Evolutionary conservation across 495 filamentous ascomycete species (phyloP).

Genomic region (Lichenothelia convexa): DNA sequence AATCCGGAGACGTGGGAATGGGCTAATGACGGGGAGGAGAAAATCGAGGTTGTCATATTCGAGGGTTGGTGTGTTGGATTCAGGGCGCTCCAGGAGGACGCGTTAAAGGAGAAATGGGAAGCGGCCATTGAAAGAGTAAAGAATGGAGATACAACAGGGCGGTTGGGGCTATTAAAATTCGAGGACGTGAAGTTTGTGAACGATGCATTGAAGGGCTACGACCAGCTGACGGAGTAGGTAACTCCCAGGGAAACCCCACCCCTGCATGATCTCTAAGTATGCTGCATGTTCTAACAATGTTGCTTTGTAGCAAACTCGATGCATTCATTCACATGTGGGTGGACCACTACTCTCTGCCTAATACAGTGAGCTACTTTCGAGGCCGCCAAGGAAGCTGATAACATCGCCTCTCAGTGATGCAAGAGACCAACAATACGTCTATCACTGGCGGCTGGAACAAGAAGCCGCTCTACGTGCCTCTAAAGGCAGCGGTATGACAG

Average conservation of each 20-base stretch:
- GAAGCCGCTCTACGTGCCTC: conserved; percentile 46
- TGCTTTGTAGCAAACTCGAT: conserved; percentile 41
- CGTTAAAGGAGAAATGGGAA: conserved; percentile 40
- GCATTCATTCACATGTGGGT: conserved; percentile 69
- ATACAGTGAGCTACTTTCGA: too few species aligned
- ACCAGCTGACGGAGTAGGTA: conserved; percentile 46
- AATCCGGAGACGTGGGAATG: conserved; percentile 38
- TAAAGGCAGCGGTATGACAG: conserved; percentile 62
- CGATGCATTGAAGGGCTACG: conserved; percentile 46
- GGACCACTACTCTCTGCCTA: background rate
- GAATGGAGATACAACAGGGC: conserved; percentile 23
- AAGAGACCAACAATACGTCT: conserved; percentile 56
- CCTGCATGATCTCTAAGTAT: background rate
- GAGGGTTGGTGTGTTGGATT: conserved; percentile 94
- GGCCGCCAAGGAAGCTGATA: conserved; percentile 1
- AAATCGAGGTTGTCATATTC: conserved; percentile 53
- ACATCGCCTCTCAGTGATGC: conserved; percentile 39
- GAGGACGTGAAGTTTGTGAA: conserved; percentile 61
- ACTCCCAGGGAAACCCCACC: too few species aligned
- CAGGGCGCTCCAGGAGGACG: conserved; percentile 35
- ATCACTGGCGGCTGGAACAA: conserved; percentile 73
- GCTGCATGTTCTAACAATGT: too few species aligned
- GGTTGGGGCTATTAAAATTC: conserved; percentile 38
- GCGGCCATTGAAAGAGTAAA: conserved; percentile 29
- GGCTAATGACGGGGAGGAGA: conserved; percentile 36